Conservation (phyloP, 2,329 filamentous ascomycete species). For the Beauveria medogensis region DNA sequence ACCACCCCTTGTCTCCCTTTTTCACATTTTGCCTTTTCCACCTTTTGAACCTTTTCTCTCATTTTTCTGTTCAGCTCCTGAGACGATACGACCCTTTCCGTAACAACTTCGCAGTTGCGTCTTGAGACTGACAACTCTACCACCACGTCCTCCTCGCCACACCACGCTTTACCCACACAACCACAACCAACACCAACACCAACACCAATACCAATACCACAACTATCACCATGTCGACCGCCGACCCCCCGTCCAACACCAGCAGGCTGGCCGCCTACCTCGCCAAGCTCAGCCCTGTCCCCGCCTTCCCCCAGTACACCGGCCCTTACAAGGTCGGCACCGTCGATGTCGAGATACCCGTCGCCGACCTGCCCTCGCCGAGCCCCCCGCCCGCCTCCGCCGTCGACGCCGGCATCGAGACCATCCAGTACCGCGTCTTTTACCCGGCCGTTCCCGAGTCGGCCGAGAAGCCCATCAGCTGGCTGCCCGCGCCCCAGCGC, state of each 20-base stretch:
- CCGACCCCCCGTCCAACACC: neutral
- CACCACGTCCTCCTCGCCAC: constrained; percentile 1
- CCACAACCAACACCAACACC: neutral
- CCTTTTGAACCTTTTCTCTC: neutral
- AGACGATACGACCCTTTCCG: neutral
- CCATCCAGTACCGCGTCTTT: constrained; percentile 73
- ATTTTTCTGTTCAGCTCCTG: neutral
- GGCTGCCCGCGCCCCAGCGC: constrained; percentile 71
- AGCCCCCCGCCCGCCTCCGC: constrained; percentile 45
- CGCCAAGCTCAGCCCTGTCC: constrained; percentile 58
- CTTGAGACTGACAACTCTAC: neutral
- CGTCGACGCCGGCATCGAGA: constrained; percentile 50
- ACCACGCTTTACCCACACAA: neutral
- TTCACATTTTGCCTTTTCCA: neutral
- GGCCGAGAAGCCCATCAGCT: constrained; percentile 54
- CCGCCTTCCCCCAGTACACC: constrained; percentile 65
- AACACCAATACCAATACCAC: neutral
- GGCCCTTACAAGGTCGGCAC: constrained; percentile 74
- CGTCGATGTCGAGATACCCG: constrained; percentile 71
- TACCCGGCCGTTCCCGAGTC: constrained; percentile 58
- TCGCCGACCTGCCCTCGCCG: constrained; percentile 48
- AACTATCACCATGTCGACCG: constrained; percentile 2
- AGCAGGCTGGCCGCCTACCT: constrained; percentile 38
- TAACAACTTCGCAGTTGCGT: neutral
- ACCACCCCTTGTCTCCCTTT: neutral